Evolutionary conservation across 2,329 filamentous ascomycete genomes (phyloP), one percentile per base, ranked within the genome.

Genomic region (Nemania serpens): DNA sequence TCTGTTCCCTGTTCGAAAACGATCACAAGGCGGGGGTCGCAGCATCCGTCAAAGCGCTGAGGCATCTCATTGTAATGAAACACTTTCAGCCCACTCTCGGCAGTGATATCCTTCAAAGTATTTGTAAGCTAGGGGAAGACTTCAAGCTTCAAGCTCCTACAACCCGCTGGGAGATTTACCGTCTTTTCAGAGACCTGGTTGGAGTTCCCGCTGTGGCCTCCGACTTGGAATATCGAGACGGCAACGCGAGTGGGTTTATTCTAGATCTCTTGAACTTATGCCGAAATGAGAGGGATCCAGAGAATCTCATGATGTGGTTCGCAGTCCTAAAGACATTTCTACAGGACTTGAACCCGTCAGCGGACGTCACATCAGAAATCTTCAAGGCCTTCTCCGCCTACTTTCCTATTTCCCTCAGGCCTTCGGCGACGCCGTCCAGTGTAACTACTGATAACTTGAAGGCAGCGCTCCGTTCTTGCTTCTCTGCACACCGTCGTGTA

Each of bases 1-100:
- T 87, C 58, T 80, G 81, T 13, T 80, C 82, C 59, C 83, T 86
- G 77, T 86, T 86, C 64, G 81, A 81, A 2, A 80, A 83, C 55
- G 84, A 86, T 64, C 83, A 85, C 73, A 83, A 83, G 68, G 83
- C 82, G n/a, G 84, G 84, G 42, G 80, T 86, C 57, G 74, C 82
- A 45, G 78, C 84, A 0, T 83, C 84, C 2, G 76, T 82, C 3
- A 81, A 78, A 46, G 83, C 84, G 1, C 71, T 86, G n/a, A 75
- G 76, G 1, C 76, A 78, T 29, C 79, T 86, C 49, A 76, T 75
- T 43, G 66, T 69, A 49, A 84, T 84, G 79, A 80, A 79, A 52
- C 74, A 75, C 12, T 86, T 86, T 71, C 79, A 81, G 41, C 77
- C 81, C 0, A 70, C 76, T 12, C 78, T 79, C 62, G 83, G 76